A percentile compares a stretch with the other conserved stretches of the same genome.
Conservation (phyloP, 352 stramenopile species). For the Phytophthora pistaciae region DNA sequence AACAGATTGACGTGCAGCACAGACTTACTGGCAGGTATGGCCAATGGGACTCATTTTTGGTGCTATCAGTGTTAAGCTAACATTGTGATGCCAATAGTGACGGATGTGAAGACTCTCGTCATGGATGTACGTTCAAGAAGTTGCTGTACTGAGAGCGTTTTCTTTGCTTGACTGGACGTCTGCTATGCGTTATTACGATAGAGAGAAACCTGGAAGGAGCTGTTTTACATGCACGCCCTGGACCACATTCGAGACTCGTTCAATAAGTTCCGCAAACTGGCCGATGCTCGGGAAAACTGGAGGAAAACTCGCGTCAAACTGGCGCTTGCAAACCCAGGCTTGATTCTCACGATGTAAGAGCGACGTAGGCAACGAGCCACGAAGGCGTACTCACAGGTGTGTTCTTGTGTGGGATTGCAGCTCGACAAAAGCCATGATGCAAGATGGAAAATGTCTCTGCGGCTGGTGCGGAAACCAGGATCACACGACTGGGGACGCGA, state of each 20-base stretch:
- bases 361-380: background rate
- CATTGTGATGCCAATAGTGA: conserved; percentile 41
- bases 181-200: conserved; percentile 16
- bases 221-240: conserved; percentile 81
- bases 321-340: conserved; percentile 68
- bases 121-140: conserved; percentile 66
- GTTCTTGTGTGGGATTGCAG: conserved; percentile 30
- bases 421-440: conserved; percentile 87
- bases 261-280: conserved; percentile 64
- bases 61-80: background rate
- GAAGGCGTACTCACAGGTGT: background rate
- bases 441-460: conserved; percentile 84
- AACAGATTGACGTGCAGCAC: conserved; percentile 68
- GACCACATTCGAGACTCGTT: conserved; percentile 72
- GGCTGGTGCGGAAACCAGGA: conserved; percentile 80
- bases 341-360: conserved; percentile 76
- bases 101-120: conserved; percentile 81
- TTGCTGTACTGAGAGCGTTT: background rate
- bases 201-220: conserved; percentile 82
- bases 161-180: background rate
- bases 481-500: conserved; percentile 72
- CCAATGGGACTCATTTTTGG: background rate
- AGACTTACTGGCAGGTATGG: conserved; percentile 64
- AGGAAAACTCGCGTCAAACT: conserved; percentile 81
- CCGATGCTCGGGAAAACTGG: conserved; percentile 78